A percentile compares a stretch with the other conserved stretches of the same genome.
phyloP scores from a whole-genome alignment of 768 basidiomycete species.

The Leucocoprinus sp. region DNA sequence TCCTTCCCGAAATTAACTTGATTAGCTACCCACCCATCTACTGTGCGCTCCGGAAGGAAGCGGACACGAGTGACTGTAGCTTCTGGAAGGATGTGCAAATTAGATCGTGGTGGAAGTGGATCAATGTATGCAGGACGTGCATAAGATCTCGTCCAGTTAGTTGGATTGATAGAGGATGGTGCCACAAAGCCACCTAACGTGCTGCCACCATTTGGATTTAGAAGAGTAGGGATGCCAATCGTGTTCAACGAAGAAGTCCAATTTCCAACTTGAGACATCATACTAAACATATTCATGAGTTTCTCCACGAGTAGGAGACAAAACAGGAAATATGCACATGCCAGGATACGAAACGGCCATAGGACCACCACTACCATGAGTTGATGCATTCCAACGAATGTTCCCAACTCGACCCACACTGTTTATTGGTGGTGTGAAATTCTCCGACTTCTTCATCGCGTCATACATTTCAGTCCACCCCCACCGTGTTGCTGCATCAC shows the following conservation, averaged over 20 bases:
- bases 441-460: slow-evolving; percentile 46
- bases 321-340: slow-evolving; percentile 26
- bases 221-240: slow-evolving; percentile 31
- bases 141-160: slow-evolving; percentile 59
- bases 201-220: slow-evolving; percentile 39
- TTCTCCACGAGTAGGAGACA: neutral
- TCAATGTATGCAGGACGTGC: slow-evolving; percentile 61
- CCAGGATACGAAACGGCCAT: slow-evolving; percentile 35
- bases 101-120: slow-evolving; percentile 45
- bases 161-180: slow-evolving; percentile 51
- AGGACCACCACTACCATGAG: slow-evolving; percentile 46
- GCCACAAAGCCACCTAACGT: slow-evolving; percentile 47
- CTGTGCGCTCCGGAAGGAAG: slow-evolving; percentile 35
- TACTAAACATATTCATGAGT: slow-evolving; percentile 19
- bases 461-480: slow-evolving; percentile 36
- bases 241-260: slow-evolving; percentile 46
- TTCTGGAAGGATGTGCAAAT: slow-evolving; percentile 49
- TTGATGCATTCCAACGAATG: slow-evolving; percentile 34
- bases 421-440: slow-evolving; percentile 39
- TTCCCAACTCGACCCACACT: slow-evolving; percentile 29
- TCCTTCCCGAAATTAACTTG: slow-evolving; percentile 39
- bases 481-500: slow-evolving; percentile 27
- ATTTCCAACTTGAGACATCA: slow-evolving; percentile 40
- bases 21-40: slow-evolving; percentile 18
- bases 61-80: slow-evolving; percentile 46